Conservation (phyloP, 495 filamentous ascomycete genomes). For the Tuber aestivum region DNA sequence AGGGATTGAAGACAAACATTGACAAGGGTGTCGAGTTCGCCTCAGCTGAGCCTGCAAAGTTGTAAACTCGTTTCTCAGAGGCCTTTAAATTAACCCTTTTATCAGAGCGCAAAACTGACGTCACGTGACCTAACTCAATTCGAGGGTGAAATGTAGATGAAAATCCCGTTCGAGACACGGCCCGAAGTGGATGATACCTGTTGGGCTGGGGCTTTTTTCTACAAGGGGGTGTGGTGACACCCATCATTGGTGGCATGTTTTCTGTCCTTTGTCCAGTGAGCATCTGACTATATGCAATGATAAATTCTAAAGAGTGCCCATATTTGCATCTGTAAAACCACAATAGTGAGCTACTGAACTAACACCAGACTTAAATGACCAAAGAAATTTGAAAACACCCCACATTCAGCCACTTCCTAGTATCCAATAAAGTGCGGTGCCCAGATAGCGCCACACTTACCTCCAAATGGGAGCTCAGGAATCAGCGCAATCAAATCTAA, state of each 20-base stretch:
- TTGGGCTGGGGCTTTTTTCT: not conserved
- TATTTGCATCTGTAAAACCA: not conserved
- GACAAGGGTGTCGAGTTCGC: conserved; percentile 83
- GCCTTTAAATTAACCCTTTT: not conserved
- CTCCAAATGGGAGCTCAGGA: not conserved
- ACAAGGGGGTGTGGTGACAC: not conserved
- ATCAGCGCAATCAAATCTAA: not conserved
- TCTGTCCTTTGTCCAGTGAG: not conserved
- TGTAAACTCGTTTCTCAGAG: conserved; percentile 32
- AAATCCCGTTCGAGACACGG: not conserved
- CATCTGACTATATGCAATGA: not conserved
- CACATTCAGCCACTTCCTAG: not conserved
- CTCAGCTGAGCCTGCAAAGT: conserved; percentile 38
- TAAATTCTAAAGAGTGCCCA: conserved; percentile 1
- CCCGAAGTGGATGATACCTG: not conserved
- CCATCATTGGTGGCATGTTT: not conserved
- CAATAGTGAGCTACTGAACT: not conserved
- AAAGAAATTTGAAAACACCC: not conserved
- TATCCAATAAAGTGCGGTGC: not conserved
- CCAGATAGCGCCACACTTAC: not conserved
- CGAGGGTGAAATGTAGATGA: not conserved
- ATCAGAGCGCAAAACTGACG: not conserved
- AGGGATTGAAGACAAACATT: conserved; percentile 84
- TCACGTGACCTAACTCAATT: not conserved
- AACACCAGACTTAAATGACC: not conserved